phyloP scores from a whole-genome alignment of 1,284 basidiomycete genomes.

The Schizophyllum amplum region DNA sequence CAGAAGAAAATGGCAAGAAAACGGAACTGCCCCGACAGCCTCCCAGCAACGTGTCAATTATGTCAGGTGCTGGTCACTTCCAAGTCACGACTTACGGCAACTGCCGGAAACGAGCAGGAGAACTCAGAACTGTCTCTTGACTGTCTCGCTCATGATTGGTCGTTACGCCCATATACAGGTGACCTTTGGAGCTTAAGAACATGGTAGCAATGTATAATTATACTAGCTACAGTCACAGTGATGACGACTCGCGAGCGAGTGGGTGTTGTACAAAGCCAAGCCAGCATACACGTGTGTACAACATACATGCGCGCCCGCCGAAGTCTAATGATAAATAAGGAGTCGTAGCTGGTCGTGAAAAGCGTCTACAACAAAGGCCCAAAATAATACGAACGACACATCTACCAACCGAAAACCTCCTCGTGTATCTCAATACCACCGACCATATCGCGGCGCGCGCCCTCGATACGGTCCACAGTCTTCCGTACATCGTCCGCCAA shows the following conservation, averaged over 20 bases:
- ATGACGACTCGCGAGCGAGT: too few species aligned
- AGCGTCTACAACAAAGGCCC: neutral
- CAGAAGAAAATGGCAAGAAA: too few species aligned
- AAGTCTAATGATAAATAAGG: neutral
- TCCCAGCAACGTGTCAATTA: too few species aligned
- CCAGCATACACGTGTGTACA: neutral
- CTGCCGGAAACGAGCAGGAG: too few species aligned
- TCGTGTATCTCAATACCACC: slow-evolving; percentile 67
- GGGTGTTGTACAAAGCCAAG: neutral
- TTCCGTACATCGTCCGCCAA: slow-evolving; percentile 47
- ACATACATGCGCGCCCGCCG: neutral
- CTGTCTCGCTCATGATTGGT: too few species aligned
- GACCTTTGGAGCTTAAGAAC: too few species aligned
- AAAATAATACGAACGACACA: neutral
- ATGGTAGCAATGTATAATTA: neutral
- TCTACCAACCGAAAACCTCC: slow-evolving; percentile 30
- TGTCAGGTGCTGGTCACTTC: too few species aligned
- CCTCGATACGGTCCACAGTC: slow-evolving; percentile 41
- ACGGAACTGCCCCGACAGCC: too few species aligned
- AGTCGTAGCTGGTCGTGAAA: neutral
- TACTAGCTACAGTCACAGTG: neutral
- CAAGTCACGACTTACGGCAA: too few species aligned
- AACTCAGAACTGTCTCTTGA: too few species aligned
- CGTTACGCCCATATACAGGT: too few species aligned
- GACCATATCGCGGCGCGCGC: slow-evolving; percentile 40